phyloP scores from a whole-genome alignment of 768 basidiomycete genomes.

The Macrocybe gigantea region DNA sequence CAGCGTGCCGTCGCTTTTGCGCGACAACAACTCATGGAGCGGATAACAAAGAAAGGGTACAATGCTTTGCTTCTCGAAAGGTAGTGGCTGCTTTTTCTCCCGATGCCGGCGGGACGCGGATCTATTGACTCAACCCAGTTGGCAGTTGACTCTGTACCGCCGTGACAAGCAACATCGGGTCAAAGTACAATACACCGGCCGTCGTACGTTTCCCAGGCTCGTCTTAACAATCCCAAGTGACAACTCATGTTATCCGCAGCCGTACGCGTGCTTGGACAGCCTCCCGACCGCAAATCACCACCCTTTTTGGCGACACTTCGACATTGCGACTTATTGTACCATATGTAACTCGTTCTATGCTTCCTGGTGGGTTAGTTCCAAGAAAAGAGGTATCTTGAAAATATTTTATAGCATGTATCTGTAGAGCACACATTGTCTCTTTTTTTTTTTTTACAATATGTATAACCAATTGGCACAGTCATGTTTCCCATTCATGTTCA shows the following conservation, averaged over 20 bases:
- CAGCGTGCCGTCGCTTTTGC: conserved; percentile 55
- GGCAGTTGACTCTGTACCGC: conserved; percentile 62
- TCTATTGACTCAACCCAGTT: conserved; percentile 32
- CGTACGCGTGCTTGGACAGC: conserved; percentile 31
- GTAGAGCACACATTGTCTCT: not conserved
- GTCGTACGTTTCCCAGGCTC: conserved; percentile 33
- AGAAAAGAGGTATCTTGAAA: too few species aligned
- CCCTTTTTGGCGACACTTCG: not conserved
- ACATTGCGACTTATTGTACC: not conserved
- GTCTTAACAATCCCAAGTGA: not conserved
- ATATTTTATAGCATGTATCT: too few species aligned
- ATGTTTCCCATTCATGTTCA: not conserved
- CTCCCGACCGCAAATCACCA: conserved; percentile 20
- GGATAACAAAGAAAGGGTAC: conserved; percentile 47
- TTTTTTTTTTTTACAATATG: not conserved
- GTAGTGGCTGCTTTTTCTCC: conserved; percentile 23
- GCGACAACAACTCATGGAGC: conserved; percentile 55
- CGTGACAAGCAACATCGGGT: conserved; percentile 57
- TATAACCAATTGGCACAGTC: not conserved
- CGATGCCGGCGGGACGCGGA: not conserved
- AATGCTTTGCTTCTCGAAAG: conserved; percentile 67
- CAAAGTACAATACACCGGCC: conserved; percentile 63
- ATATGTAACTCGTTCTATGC: too few species aligned
- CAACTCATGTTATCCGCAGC: conserved; percentile 26
- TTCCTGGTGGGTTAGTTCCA: too few species aligned